Conservation (phyloP, 345 rosid species). For the Salix udensis region DNA sequence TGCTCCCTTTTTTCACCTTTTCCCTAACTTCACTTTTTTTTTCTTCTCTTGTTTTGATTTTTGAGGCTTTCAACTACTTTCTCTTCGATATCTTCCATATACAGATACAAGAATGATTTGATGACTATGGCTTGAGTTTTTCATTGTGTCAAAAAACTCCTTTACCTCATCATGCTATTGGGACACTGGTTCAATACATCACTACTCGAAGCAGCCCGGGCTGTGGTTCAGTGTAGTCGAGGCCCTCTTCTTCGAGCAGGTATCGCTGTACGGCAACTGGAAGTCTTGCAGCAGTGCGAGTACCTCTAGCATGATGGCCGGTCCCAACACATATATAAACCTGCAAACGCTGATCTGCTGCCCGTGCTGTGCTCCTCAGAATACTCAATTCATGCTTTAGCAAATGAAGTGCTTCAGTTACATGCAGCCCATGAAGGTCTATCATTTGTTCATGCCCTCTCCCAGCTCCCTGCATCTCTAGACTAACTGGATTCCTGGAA, state of each 20-base stretch:
- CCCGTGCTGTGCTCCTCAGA: constrained; percentile 62
- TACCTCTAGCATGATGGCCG: constrained; percentile 90
- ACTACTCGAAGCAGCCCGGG: constrained; percentile 92
- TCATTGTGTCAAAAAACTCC: constrained; percentile 40
- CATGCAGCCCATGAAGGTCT: constrained; percentile 95
- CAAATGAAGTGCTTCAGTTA: constrained; percentile 76
- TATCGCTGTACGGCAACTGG: constrained; percentile 86
- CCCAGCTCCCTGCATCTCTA: constrained; percentile 49
- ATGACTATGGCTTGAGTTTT: constrained; percentile 23
- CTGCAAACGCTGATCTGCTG: constrained; percentile 79
- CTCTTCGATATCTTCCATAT: constrained; percentile 49
- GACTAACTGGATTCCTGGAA: constrained; percentile 68
- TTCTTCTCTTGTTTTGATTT: constrained; percentile 3
- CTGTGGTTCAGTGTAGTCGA: constrained; percentile 81
- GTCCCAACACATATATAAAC: constrained; percentile 92
- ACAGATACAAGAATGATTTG: constrained; percentile 55
- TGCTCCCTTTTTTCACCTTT: constrained; percentile 23
- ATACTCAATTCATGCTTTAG: constrained; percentile 79
- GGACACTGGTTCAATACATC: constrained; percentile 48
- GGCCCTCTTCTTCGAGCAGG: constrained; percentile 90
- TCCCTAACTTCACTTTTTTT: neutral
- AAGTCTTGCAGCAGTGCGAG: constrained; percentile 87
- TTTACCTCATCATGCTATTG: constrained; percentile 23
- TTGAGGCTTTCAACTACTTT: constrained; percentile 32
- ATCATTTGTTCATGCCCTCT: constrained; percentile 90